Base-by-base conservation (phyloP, 1,139 yeast species). In the Geotrichum fermentans region DNA sequence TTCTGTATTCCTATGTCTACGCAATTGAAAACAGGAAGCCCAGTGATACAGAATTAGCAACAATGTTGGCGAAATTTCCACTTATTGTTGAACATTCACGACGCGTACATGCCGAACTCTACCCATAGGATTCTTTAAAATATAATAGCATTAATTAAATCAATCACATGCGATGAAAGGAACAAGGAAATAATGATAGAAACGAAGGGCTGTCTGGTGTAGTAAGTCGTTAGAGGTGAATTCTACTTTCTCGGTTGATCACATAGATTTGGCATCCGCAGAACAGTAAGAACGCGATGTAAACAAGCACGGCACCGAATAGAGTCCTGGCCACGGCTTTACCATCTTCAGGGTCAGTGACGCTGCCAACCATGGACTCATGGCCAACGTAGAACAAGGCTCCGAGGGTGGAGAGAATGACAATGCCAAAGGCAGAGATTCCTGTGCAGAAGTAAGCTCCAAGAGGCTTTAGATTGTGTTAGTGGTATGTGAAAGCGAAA, bases 391-490 rank as follows among this genome's bases (percentile, higher is more conserved):
- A 74, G 73, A 92, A 92, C 58, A 92, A 73, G 58, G 79, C 78
- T 18, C 95, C 98, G 59, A 92, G 78, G 49, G 86, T 84, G 10
- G 95, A 78, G 47, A 92, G 78, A 57, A 92, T 90, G 48, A 88
- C 83, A 37, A 92, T 80, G 52, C 94, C 98, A 66, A 90, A 90
- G 24, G 92, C 87, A 47, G 97, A 89, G 50, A 92, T 74, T 43
- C 92, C 77, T 47, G 97, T 92, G 67, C 98, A 92, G 68, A 87
- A 88, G 85, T 95, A 92, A 34, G 98, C 97, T 64, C 84, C 80
- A 39, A 83, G 88, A 49, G 92, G 73, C 84, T 79, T 40, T 16
- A 8, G n/a, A 18, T 28, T 18, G n/a, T 10, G 42, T 17, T 17
- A 37, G 10, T 3, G 8, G 14, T 32, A 24, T 24, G 6, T 26